A percentile compares a stretch with the other conserved stretches of the same genome.
Evolutionary conservation across 345 rosid genomes (phyloP).

Genomic region (Theobroma cacao): DNA sequence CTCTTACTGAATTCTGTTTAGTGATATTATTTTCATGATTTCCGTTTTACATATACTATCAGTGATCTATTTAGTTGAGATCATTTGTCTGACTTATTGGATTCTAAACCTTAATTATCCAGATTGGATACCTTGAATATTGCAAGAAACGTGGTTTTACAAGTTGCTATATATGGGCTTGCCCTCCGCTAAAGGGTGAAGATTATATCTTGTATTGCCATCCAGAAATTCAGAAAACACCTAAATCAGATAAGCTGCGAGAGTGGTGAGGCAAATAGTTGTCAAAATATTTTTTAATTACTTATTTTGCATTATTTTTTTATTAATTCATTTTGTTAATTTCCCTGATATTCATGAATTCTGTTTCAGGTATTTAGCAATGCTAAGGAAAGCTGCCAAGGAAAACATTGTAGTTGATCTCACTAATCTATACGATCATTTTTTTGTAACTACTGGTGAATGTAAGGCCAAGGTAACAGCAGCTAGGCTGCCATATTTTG

Average conservation of each 20-base stretch:
- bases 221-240: constrained; percentile 99
- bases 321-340: neutral
- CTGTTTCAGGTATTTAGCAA: constrained; percentile 75
- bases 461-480: constrained; percentile 95
- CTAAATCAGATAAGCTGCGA: constrained; percentile 97
- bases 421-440: constrained; percentile 86
- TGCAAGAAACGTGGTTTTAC: constrained; percentile 98
- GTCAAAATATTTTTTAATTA: neutral
- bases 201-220: constrained; percentile 97
- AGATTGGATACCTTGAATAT: constrained; percentile 98
- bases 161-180: constrained; percentile 99
- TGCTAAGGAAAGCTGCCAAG: constrained; percentile 84
- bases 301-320: neutral
- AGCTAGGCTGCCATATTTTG: constrained; percentile 97
- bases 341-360: constrained; percentile 7
- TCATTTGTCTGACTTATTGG: constrained; percentile 1
- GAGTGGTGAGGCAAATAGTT: constrained; percentile 76
- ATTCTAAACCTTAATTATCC: constrained; percentile 22
- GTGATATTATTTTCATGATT: neutral
- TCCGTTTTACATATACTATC: neutral
- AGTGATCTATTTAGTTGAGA: neutral
- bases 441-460: constrained; percentile 82
- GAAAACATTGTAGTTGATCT: constrained; percentile 84
- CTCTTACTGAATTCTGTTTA: constrained; percentile 2
- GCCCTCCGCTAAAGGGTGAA: constrained; percentile 99